These are phyloP conservation scores for Brassica napus DNA, from an alignment of 345 rosid genomes.

Conservation along the genomic window DNA sequence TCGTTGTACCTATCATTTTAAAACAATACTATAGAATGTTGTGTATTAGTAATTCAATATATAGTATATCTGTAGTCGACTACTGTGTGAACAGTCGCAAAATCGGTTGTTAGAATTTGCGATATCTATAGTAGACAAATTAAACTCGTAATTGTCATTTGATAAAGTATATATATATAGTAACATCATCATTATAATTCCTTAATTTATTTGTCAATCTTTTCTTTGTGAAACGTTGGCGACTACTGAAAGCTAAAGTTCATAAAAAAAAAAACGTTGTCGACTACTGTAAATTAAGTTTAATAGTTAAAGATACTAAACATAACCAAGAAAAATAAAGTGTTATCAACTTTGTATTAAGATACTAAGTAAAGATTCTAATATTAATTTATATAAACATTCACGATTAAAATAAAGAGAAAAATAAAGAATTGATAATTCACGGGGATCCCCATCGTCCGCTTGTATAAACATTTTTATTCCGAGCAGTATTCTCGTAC, in stretches of 20 bases:
- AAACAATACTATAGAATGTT: not conserved
- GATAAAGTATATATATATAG: not conserved
- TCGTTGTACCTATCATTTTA: not conserved
- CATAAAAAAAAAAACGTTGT: slow-evolving; percentile 8
- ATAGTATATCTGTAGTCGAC: not conserved
- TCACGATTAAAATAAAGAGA: slow-evolving; percentile 2
- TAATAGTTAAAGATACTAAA: not conserved
- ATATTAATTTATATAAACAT: not conserved
- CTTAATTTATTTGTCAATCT: not conserved
- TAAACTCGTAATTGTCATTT: not conserved
- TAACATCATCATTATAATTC: not conserved
- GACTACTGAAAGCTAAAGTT: slow-evolving; percentile 5
- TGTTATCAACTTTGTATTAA: slow-evolving; percentile 2
- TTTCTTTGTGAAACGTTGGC: slow-evolving; percentile 13
- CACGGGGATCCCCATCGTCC: slow-evolving; percentile 35
- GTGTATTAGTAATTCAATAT: not conserved
- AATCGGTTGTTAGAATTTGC: not conserved
- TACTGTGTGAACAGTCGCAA: not conserved
- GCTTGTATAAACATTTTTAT: not conserved
- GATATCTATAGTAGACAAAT: not conserved
- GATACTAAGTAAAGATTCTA: not conserved
- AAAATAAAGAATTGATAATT: slow-evolving; percentile 11
- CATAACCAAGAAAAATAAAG: slow-evolving; percentile 10
- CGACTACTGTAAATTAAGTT: slow-evolving; percentile 15
- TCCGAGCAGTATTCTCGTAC: slow-evolving; percentile 20